Evolutionary conservation across 129 eudicot species (phyloP), one percentile per base, ranked within the genome.

Genomic region (Pseudognaphalium luteoalbum): DNA sequence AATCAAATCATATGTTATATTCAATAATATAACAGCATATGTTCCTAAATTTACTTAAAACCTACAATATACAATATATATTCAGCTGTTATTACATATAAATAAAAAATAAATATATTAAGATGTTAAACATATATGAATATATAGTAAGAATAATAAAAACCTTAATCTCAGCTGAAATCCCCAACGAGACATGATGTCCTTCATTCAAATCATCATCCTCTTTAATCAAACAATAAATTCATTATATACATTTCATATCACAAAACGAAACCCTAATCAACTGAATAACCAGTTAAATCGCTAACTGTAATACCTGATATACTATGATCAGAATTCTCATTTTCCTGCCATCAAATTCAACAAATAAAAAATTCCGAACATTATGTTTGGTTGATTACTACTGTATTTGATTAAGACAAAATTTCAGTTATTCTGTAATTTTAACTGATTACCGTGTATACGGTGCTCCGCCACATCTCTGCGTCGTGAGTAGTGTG

Each of bases 301-400:
- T 44, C 44, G 37, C 63, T 57, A 25, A 65, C 37, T 60, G 39
- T 25, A 71, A 79, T 77, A 91, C 97, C 97, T 20, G 97, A 91
- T 67, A 91, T 83, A 78, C 97, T 91, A 86, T 85, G 89, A 85
- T 91, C 97, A 29, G 97, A 88, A 78, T 83, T 88, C 11, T 81
- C 56, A 71, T 76, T 79, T 28, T 68, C 85, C 86, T 86, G 71
- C 20, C 68, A 33, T 14, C 29, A 66, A 66, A 6, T 6, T 5
- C 68, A 33, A 29, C 29, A 66, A 66, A 1, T 6, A 25, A 60
- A 34, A 22, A 21, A 22, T 60, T 25, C 8, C 15, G 10, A 42
- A 42, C 50, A 42, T 8, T 42, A 42, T 42, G 10, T 42, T 9
- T 42, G 50, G 10, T 8, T 9, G 10, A 8, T 14, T 42, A 42